These are phyloP conservation scores for Penicillium paradoxum DNA, from an alignment of 495 filamentous ascomycete genomes.

Conservation along the genomic window DNA sequence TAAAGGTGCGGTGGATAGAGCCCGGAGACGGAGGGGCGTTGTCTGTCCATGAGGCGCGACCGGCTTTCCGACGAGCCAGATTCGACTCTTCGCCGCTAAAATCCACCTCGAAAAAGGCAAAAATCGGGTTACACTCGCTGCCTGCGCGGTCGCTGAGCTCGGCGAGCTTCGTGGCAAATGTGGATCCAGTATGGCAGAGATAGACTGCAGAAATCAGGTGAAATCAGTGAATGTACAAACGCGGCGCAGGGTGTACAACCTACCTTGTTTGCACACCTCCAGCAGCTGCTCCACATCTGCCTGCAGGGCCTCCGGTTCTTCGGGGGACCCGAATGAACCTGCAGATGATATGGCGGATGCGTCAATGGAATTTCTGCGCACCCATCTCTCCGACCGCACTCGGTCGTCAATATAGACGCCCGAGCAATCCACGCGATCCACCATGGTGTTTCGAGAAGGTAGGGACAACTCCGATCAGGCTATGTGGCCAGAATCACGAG, in stretches of 20 bases:
- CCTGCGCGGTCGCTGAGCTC: constrained; percentile 61
- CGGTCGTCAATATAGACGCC: constrained; percentile 80
- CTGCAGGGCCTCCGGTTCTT: constrained; percentile 48
- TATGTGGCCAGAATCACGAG: constrained; percentile 12
- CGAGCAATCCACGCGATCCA: constrained; percentile 70
- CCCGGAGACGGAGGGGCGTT: constrained; percentile 30
- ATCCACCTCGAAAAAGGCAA: constrained; percentile 70
- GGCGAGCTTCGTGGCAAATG: constrained; percentile 64
- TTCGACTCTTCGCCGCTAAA: constrained; percentile 28
- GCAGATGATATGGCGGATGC: constrained; percentile 22
- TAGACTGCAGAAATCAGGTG: constrained; percentile 52
- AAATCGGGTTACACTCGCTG: constrained; percentile 61
- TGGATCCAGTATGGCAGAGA: constrained; percentile 62
- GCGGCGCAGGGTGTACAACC: constrained; percentile 14
- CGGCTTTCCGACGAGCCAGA: constrained; percentile 33
- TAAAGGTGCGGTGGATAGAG: constrained; percentile 38
- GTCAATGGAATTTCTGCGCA: constrained; percentile 39
- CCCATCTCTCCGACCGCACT: constrained; percentile 58
- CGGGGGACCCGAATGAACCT: constrained; percentile 27
- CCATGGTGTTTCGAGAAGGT: constrained; percentile 33
- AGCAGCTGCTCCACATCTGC: constrained; percentile 47
- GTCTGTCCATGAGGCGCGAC: constrained; percentile 36
- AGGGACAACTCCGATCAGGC: constrained; percentile 8
- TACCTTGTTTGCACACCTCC: constrained; percentile 52
- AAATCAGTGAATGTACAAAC: constrained; percentile 6